Percentiles rank a stretch among this genome's conserved stretches.
These are phyloP conservation scores for Penicillium sp. DNA, from an alignment of 2,329 filamentous ascomycete genomes.

Conservation along the genomic window DNA sequence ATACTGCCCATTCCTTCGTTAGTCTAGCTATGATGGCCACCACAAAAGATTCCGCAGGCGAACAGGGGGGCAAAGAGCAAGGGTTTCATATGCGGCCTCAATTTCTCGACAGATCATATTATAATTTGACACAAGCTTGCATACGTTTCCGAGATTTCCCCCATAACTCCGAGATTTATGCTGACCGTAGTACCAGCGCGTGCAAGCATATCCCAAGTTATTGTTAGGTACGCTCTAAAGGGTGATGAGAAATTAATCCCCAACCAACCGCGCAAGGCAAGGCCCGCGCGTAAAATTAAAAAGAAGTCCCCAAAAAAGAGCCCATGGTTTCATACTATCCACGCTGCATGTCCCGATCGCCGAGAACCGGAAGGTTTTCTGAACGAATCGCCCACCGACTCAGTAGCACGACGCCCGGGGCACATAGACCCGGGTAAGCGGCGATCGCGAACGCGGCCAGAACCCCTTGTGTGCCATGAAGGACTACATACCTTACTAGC, in stretches of 20 bases:
- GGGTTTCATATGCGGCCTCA: background rate
- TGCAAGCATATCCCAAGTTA: background rate
- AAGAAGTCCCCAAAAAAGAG: background rate
- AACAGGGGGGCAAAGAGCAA: background rate
- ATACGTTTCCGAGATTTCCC: background rate
- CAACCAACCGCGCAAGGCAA: background rate
- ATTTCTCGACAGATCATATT: background rate
- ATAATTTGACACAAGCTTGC: background rate
- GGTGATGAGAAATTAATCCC: background rate
- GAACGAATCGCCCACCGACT: constrained; percentile 15
- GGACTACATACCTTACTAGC: background rate
- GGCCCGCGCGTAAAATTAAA: background rate
- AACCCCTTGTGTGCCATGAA: constrained; percentile 8
- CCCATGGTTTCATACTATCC: background rate
- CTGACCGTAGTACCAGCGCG: background rate
- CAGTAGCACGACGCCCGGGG: constrained; percentile 12
- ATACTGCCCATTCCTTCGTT: background rate
- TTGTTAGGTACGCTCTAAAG: background rate
- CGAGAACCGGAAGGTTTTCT: constrained; percentile 17
- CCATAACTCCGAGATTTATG: background rate
- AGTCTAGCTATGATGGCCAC: background rate
- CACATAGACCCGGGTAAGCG: constrained; percentile 1
- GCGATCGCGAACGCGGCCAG: constrained; percentile 18
- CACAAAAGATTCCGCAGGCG: background rate
- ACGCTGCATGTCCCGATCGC: constrained; percentile 8